Base-by-base conservation (phyloP, 192 early-diverging fungal genomes). In the Coemansia sp. region DNA sequence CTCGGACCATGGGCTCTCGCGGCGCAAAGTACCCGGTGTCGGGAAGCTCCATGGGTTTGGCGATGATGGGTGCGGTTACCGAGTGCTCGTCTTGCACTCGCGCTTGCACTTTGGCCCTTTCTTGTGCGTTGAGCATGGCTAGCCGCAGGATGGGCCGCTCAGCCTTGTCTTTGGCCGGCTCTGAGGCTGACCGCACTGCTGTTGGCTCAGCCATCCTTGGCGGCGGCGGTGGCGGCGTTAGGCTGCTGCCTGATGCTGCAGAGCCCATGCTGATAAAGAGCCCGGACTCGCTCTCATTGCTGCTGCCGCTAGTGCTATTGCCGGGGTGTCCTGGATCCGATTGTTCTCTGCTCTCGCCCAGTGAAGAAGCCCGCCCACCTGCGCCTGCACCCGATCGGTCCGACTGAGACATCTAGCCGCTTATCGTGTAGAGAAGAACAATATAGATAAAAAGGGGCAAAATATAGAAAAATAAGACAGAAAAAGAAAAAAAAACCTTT, bases 1-100 rank as follows among this genome's bases (percentile, higher is more conserved):
- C 47, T 27, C 22, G 59, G 19, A 25, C 35, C 20, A 49, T 29
- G 24, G 35, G 35, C 8, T 51, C 69, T 2, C 78, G 68, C 2
- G 78, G 65, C 27, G 78, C 78, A 75, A 81, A 81, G 63, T 81
- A 81, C 22, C 78, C 78, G 5, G 62, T 65, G 5, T 64, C 57
- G 5, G 78, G 78, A 62, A 81, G 62, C 42, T 71, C 73, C 40
- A 72, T 15, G 32, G 38, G 49, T 19, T 46, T 14, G 40, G 37
- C 38, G 43, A 56, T 19, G 38, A 69, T 66, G 0, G 78, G 78
- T 17, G 78, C 78, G 1, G 78, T 81, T 0, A 59, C 56, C 17
- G 78, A 66, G 36, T 67, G 47, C 2, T 51, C 49, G 29, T 67
- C 38, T 27, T 74, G 65, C 11, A 59, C 61, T 8, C 62, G 59